Percentiles rank a stretch among this genome's conserved stretches.
phyloP scores from a whole-genome alignment of 169 alveolate species.

The Eimeria zaria region DNA sequence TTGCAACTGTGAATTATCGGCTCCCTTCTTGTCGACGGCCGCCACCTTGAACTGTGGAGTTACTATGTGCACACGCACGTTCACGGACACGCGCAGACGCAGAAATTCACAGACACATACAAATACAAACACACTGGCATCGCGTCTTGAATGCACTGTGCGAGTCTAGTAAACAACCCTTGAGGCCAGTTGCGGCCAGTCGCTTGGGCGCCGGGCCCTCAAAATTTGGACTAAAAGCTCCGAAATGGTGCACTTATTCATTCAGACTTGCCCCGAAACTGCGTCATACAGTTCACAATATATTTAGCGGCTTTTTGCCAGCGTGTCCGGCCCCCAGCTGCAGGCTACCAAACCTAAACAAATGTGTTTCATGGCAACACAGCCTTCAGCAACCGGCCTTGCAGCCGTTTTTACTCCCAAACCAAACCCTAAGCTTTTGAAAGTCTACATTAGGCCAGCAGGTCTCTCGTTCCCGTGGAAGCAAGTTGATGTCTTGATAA shows the following conservation, averaged over 20 bases:
- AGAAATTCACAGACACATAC: background rate
- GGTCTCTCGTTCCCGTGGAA: too few species aligned
- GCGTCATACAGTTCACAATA: background rate
- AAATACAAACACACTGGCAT: background rate
- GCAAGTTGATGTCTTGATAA: too few species aligned
- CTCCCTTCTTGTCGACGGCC: background rate
- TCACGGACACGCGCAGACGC: background rate
- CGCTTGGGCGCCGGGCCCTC: background rate
- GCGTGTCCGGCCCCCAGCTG: background rate
- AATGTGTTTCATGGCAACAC: too few species aligned
- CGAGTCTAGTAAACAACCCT: background rate
- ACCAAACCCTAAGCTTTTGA: too few species aligned
- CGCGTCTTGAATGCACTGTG: background rate
- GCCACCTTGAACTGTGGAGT: background rate
- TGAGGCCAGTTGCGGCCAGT: background rate
- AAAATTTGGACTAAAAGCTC: too few species aligned
- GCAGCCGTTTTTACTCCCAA: too few species aligned
- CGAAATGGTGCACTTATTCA: background rate
- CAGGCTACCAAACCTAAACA: too few species aligned
- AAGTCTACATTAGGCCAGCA: too few species aligned
- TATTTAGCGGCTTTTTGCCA: background rate
- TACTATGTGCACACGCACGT: background rate
- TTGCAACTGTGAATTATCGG: background rate
- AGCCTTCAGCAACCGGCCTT: too few species aligned
- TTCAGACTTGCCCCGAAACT: background rate